These are phyloP conservation scores for Euphrasia arctica DNA, from an alignment of 305 asterid genomes.

Conservation along the genomic window DNA sequence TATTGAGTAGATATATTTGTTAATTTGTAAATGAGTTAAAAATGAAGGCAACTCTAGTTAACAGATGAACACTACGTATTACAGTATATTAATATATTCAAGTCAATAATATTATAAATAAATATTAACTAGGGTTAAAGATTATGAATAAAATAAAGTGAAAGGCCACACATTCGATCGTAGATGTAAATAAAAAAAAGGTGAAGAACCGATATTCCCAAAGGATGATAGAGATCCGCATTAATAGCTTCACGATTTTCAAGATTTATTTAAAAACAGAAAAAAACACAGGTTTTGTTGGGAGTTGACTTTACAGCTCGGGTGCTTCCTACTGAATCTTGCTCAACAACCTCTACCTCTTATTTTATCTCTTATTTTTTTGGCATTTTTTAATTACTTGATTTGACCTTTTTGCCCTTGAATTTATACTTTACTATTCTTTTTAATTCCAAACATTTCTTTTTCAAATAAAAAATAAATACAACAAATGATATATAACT, in stretches of 20 bases:
- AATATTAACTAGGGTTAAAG: no score
- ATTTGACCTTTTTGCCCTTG: background rate
- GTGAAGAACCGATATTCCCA: conserved; percentile 39
- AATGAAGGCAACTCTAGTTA: no score
- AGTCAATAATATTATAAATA: no score
- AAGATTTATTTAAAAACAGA: conserved; percentile 18
- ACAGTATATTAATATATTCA: no score
- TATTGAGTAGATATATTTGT: no score
- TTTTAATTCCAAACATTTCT: no score
- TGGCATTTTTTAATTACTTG: background rate
- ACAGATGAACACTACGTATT: no score
- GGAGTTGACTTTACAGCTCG: conserved; percentile 82
- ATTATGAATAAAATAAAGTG: background rate
- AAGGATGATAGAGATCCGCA: conserved; percentile 51
- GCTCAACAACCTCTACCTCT: conserved; percentile 33
- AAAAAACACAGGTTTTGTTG: conserved; percentile 44
- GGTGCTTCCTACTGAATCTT: conserved; percentile 43
- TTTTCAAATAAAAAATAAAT: no score
- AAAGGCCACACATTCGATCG: background rate
- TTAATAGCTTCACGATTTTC: conserved; percentile 53
- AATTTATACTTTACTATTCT: no score
- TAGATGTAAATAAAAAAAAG: background rate
- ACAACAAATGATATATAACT: no score
- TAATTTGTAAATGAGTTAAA: no score
- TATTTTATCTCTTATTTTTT: background rate